phyloP scores from a whole-genome alignment of 2,329 filamentous ascomycete genomes.

The Coniochaeta prunicola region DNA sequence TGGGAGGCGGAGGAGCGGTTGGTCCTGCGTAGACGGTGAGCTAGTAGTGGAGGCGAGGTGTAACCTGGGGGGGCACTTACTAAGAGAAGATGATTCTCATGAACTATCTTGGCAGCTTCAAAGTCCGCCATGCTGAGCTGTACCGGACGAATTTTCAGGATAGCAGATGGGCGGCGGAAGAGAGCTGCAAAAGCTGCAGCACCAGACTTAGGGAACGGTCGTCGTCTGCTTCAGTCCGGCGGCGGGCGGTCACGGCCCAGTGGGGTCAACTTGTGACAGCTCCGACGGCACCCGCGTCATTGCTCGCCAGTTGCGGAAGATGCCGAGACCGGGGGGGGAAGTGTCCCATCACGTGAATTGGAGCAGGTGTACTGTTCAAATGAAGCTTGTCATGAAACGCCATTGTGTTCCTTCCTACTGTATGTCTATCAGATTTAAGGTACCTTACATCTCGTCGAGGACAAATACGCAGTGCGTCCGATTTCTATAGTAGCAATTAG shows the following conservation, averaged over 20 bases:
- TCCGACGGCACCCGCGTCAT: background rate
- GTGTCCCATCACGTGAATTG: background rate
- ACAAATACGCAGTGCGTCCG: too few species aligned
- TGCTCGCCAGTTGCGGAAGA: background rate
- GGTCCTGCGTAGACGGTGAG: slow-evolving; percentile 53
- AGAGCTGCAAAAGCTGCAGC: background rate
- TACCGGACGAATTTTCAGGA: background rate
- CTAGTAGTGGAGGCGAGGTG: background rate
- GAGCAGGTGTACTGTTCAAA: too few species aligned
- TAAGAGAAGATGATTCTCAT: slow-evolving; percentile 68
- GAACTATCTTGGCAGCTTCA: slow-evolving; percentile 61
- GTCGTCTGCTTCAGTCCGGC: background rate
- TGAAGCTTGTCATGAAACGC: too few species aligned
- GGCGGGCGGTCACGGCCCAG: background rate
- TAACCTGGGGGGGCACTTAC: slow-evolving; percentile 32
- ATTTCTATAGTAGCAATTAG: too few species aligned
- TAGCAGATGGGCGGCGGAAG: background rate
- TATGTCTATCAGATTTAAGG: too few species aligned
- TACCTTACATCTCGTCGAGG: too few species aligned
- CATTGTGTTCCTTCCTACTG: too few species aligned
- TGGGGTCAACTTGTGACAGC: background rate
- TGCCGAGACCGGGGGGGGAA: background rate
- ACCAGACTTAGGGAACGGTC: too few species aligned
- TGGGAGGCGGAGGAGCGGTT: slow-evolving; percentile 86
- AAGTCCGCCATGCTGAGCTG: slow-evolving; percentile 45